These are phyloP conservation scores for Monilinia fructigena DNA, from an alignment of 2,329 filamentous ascomycete species.

Conservation along the genomic window DNA sequence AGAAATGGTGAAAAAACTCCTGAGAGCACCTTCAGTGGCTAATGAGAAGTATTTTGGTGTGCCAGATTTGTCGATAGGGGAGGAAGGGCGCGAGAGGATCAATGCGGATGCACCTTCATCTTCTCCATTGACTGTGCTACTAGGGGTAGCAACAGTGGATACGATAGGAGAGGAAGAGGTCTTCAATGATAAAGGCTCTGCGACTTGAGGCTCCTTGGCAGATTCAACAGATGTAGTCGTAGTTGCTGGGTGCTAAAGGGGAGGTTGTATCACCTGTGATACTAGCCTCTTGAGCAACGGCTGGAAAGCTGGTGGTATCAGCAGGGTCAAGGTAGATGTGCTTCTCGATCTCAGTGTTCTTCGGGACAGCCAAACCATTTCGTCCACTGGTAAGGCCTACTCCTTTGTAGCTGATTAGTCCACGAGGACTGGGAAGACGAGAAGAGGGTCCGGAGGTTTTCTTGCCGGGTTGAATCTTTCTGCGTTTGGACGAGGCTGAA, in stretches of 20 bases:
- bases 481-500: background rate
- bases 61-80: background rate
- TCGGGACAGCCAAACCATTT: background rate
- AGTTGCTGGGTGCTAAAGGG: background rate
- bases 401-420: background rate
- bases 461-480: background rate
- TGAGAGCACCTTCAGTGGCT: background rate
- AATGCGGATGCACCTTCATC: background rate
- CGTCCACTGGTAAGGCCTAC: background rate
- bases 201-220: background rate
- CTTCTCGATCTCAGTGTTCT: background rate
- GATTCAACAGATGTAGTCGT: background rate
- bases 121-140: background rate
- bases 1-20: background rate
- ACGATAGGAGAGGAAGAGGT: background rate
- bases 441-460: background rate
- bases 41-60: background rate
- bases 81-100: background rate
- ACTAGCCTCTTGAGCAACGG: background rate
- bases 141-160: background rate
- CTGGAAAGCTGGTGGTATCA: background rate
- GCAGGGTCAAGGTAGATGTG: background rate
- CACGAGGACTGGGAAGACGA: background rate
- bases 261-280: too few relatives aligned
- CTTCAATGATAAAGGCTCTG: background rate